Percentiles rank a stretch among this genome's conserved stretches.
These are phyloP conservation scores for Phyllosticta citribraziliensis DNA, from an alignment of 2,329 filamentous ascomycete species.

Conservation along the genomic window DNA sequence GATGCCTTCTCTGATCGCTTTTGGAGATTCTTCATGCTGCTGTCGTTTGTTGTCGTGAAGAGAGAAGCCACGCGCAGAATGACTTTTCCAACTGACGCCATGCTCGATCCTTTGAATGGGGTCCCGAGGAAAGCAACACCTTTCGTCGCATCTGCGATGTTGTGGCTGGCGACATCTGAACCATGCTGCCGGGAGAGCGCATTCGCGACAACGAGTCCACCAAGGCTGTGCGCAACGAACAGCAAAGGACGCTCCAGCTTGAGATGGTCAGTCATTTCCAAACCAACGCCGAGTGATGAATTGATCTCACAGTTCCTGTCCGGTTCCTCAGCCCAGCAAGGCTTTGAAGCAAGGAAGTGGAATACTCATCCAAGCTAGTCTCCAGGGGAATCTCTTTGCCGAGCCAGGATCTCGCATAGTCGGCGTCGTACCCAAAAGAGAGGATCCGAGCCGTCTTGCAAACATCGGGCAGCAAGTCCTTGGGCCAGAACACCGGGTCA, in stretches of 20 bases:
- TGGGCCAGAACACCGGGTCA: constrained; percentile 9
- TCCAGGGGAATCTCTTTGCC: constrained; percentile 7
- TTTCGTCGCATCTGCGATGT: constrained; percentile 7
- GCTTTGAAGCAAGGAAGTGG: constrained; percentile 9
- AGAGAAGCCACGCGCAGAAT: background rate
- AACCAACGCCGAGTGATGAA: background rate
- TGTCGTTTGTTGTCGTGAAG: background rate
- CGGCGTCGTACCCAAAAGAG: constrained; percentile 13
- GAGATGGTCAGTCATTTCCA: background rate
- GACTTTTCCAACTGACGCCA: constrained; percentile 4
- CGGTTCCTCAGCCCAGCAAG: constrained; percentile 5
- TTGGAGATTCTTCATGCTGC: background rate
- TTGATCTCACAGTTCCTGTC: background rate
- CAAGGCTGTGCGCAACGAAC: constrained; percentile 13
- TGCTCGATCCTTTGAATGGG: constrained; percentile 13
- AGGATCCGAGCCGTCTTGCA: constrained; percentile 13
- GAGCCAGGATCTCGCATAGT: constrained; percentile 11
- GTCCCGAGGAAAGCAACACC: constrained; percentile 12
- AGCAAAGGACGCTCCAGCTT: constrained; percentile 11
- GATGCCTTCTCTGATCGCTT: background rate
- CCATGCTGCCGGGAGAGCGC: constrained; percentile 10
- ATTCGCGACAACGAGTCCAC: constrained; percentile 13
- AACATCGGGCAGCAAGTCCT: constrained; percentile 12
- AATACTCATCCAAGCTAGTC: constrained; percentile 12
- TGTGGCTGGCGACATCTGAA: background rate